Evolutionary conservation across 306 rosid species (phyloP), one percentile per base, ranked within the genome.

Genomic region (Vigna mungo): DNA sequence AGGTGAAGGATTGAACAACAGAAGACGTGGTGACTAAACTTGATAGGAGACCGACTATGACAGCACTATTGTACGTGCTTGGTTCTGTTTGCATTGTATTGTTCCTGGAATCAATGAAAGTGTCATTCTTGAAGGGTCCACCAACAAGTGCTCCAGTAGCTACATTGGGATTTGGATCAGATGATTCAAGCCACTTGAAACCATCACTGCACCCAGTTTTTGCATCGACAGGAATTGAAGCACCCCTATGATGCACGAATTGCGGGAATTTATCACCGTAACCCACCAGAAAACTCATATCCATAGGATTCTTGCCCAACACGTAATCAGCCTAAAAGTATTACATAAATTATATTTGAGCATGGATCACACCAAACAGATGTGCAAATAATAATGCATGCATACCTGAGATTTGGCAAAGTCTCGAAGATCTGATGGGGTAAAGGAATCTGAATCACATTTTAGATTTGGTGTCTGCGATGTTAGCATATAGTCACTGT

Each of bases 121-220:
- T 88, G 47, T 85, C 99, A 8, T 96, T 96, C 25, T 75, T 75
- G 83, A 92, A 96, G 6, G 99, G 99, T 13, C 98, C 99, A 9
- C 99, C 99, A 21, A 96, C 90, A 53, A 96, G 98, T 74, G 96
- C 99, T 79, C 99, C 99, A 21, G 79, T 78, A 34, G 99, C 99
- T 64, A 85, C 78, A 74, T 96, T 96, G 9, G 99, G 98, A 85
- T 96, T 96, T 48, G 96, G 97, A 20, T 84, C 62, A 9, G 91
- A 48, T 14, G 98, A 92, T 0, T 85, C 64, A 16, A 96, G 91
- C 87, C 86, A 96, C 84, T 71, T 0, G 79, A 89, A 96, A 36
- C 98, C 99, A n/a, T 89, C 97, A 52, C 47, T 83, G 89, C 99
- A 96, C 32, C 76, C 59, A 58, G 94, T 63, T 63, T 80, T 85